Percentiles rank a stretch among this genome's conserved stretches.
These are phyloP conservation scores for Kregervanrija fluxuum DNA, from an alignment of 805 yeast species.

Conservation along the genomic window DNA sequence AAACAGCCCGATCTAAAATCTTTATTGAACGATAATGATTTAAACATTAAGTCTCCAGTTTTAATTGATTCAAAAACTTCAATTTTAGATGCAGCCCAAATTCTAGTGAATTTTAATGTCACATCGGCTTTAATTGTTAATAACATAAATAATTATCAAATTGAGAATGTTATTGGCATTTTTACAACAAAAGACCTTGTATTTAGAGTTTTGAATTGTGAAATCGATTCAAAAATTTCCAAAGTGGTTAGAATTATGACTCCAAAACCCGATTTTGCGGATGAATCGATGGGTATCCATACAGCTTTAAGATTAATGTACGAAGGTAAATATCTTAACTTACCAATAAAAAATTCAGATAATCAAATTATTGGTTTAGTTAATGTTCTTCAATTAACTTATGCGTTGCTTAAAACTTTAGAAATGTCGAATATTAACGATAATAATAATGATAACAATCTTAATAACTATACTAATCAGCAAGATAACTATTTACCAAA, in stretches of 20 bases:
- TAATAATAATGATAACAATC: constrained; percentile 6
- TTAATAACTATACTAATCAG: background rate
- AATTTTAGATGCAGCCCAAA: constrained; percentile 32
- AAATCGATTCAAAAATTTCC: constrained; percentile 29
- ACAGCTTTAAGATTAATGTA: constrained; percentile 40
- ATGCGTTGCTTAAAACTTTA: constrained; percentile 32
- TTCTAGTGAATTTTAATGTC: constrained; percentile 31
- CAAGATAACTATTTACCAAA: background rate
- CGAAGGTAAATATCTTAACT: constrained; percentile 37
- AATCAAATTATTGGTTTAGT: constrained; percentile 33
- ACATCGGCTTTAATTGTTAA: constrained; percentile 34
- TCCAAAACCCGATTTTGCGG: constrained; percentile 39
- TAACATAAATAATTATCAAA: constrained; percentile 15
- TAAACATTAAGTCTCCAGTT: constrained; percentile 25
- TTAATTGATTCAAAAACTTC: constrained; percentile 31
- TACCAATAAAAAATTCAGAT: constrained; percentile 31
- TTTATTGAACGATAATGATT: constrained; percentile 20
- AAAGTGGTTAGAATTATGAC: constrained; percentile 38
- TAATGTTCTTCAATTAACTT: constrained; percentile 37
- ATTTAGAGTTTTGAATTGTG: constrained; percentile 32
- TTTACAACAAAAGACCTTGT: constrained; percentile 40
- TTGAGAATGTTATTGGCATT: constrained; percentile 35
- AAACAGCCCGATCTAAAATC: constrained; percentile 34
- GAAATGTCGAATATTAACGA: constrained; percentile 20
- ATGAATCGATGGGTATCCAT: constrained; percentile 31